Conservation (phyloP, 345 rosid species). For the Sapria himalayana region DNA sequence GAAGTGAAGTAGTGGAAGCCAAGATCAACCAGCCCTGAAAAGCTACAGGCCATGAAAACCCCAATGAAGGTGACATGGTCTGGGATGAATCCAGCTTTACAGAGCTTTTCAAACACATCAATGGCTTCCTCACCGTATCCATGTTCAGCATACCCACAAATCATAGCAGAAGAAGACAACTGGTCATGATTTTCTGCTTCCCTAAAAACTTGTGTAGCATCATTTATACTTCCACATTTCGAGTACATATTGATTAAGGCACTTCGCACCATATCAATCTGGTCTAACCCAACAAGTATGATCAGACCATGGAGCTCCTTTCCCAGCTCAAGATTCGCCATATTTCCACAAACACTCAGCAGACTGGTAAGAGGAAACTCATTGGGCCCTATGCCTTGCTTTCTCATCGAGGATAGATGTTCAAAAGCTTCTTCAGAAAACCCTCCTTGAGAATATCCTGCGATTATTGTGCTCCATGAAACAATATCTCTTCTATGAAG, state of each 20-base stretch:
- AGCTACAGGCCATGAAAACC: constrained; percentile 63
- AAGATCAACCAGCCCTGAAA: constrained; percentile 58
- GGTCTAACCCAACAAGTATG: constrained; percentile 35
- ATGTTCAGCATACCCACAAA: constrained; percentile 79
- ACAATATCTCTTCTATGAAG: constrained; percentile 40
- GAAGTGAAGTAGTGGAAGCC: constrained; percentile 55
- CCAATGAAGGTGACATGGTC: constrained; percentile 66
- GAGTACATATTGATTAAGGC: constrained; percentile 73
- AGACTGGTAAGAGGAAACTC: constrained; percentile 61
- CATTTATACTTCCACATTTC: constrained; percentile 59
- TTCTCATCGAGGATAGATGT: constrained; percentile 62
- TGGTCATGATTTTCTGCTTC: constrained; percentile 32
- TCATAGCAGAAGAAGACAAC: constrained; percentile 73
- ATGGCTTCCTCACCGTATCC: constrained; percentile 58
- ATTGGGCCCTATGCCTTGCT: constrained; percentile 47
- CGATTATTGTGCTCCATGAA: constrained; percentile 78
- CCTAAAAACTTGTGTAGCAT: constrained; percentile 45
- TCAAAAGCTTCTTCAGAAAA: constrained; percentile 41
- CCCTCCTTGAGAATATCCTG: constrained; percentile 55
- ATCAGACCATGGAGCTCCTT: constrained; percentile 58
- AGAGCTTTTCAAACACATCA: constrained; percentile 46
- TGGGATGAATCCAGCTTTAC: constrained; percentile 32
- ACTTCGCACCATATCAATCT: constrained; percentile 25
- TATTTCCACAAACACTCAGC: constrained; percentile 59
- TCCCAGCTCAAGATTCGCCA: constrained; percentile 65